A percentile compares a stretch with the other conserved stretches of the same genome.
Conservation (phyloP, 177 flowering plant genomes). For the Telopea speciosissima region DNA sequence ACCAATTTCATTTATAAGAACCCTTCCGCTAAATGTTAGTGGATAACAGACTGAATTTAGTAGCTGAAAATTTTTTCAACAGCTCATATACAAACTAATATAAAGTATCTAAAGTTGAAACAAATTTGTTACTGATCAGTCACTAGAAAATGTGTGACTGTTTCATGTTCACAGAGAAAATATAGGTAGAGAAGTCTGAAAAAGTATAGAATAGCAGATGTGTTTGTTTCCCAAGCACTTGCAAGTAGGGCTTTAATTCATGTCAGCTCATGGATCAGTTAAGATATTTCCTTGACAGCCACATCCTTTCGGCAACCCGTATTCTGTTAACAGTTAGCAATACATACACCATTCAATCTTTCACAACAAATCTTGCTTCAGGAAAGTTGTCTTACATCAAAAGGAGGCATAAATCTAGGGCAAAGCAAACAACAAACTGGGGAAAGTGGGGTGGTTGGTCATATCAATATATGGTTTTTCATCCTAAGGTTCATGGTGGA, state of each 20-base stretch:
- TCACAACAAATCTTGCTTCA: background rate
- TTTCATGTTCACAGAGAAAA: background rate
- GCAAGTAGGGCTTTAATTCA: too few species aligned
- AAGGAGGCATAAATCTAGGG: background rate
- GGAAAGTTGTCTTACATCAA: background rate
- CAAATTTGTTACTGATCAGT: background rate
- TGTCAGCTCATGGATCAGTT: conserved; percentile 7
- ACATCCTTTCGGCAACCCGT: conserved; percentile 5
- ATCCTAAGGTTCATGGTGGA: too few species aligned
- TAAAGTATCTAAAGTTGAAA: background rate
- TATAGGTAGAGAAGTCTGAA: too few species aligned
- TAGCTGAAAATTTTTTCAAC: background rate
- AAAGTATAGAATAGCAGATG: background rate
- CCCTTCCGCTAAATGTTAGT: too few species aligned
- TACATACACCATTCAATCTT: background rate
- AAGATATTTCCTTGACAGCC: background rate
- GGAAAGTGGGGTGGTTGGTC: background rate
- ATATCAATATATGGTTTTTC: too few species aligned
- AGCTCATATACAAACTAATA: background rate
- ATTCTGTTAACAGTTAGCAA: background rate
- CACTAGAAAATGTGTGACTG: background rate
- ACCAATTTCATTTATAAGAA: too few species aligned
- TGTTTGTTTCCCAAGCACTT: background rate
- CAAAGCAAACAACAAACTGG: background rate
- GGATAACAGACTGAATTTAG: background rate